Evolutionary conservation across 2,329 filamentous ascomycete genomes (phyloP), one percentile per base, ranked within the genome.

Genomic region (Hypoxylon rubiginosum): DNA sequence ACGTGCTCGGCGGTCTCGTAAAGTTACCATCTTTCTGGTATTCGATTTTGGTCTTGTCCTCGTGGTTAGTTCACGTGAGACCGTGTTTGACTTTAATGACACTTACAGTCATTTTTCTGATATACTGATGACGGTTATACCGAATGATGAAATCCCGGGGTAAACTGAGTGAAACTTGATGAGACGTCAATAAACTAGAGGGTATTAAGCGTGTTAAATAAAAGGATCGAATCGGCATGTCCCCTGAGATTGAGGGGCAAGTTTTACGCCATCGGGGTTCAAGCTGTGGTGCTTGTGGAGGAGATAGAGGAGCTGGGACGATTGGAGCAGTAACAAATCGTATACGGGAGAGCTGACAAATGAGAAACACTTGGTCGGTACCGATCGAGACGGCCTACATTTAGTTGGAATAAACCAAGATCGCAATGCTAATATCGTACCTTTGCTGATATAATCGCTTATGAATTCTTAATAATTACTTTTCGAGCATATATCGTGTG

Each of bases 1-100:
- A 91, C 1, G 78, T 75, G 54, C 85, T 86, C 43, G 82, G 79
- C 65, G 84, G 84, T 17, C 86, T 82, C 2, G 81, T 79, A 71
- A 88, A 89, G 11, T 82, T 80, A 10, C 86, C 86, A 64, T 86
- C 82, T 53, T 74, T 72, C 24, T 76, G 72, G 68, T 85, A 73
- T 7, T 67, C 50, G 41, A 68, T 62, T 45, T 69, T 71, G 39
- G 50, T 53, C 68, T 68, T 56, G 50, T 50, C 28, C 26, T 21
- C 61, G 45, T 55, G 59, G 43, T 70, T 28, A 69, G 66, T 34
- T 68, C 36, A 45, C 30, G n/a, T 49, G 36, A 24, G 4, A 30
- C 24, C 3, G 46, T 46, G 11, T 13, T 51, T 60, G 10, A 28
- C 45, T 46, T 21, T 17, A 3, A 28, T 51, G 24, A 13, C 26